Percentiles rank a stretch among this genome's conserved stretches.
phyloP scores from a whole-genome alignment of 495 filamentous ascomycete species.

The Penicillium bovifimosum region DNA sequence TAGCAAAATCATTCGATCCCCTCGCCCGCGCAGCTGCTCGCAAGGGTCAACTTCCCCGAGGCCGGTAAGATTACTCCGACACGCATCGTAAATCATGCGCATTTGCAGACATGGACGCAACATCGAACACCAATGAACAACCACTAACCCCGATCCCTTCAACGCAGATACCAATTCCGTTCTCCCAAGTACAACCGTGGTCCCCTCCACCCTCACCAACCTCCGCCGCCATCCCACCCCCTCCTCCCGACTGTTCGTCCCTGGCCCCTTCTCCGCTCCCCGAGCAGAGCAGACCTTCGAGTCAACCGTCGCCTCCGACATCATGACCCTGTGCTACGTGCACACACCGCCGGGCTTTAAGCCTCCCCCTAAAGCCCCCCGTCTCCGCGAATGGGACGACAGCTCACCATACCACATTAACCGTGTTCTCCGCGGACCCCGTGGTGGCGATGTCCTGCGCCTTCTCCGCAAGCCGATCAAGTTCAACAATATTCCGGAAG shows the following conservation, averaged over 20 bases:
- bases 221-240: conserved; percentile 80
- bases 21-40: conserved; percentile 46
- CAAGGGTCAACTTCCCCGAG: conserved; percentile 55
- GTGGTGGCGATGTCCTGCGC: conserved; percentile 62
- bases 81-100: conserved; percentile 3
- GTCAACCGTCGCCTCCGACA: conserved; percentile 78
- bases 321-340: conserved; percentile 81
- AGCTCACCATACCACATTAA: conserved; percentile 91
- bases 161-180: conserved; percentile 77
- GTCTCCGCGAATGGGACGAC: conserved; percentile 82
- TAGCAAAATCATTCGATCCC: conserved; percentile 51
- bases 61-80: conserved; percentile 47
- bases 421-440: conserved; percentile 73
- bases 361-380: conserved; percentile 54
- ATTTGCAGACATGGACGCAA: not conserved
- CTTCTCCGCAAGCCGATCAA: conserved; percentile 71
- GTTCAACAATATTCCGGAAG: conserved; percentile 78
- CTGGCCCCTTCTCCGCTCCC: conserved; percentile 86
- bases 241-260: conserved; percentile 79
- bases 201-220: conserved; percentile 86
- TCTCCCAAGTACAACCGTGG: conserved; percentile 91
- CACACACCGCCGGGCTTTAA: conserved; percentile 73
- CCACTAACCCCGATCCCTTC: conserved; percentile 12
- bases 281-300: conserved; percentile 87
- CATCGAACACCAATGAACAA: conserved; percentile 2